Base-by-base conservation (phyloP, 2,329 filamentous ascomycete species). In the Apiospora phragmitis region DNA sequence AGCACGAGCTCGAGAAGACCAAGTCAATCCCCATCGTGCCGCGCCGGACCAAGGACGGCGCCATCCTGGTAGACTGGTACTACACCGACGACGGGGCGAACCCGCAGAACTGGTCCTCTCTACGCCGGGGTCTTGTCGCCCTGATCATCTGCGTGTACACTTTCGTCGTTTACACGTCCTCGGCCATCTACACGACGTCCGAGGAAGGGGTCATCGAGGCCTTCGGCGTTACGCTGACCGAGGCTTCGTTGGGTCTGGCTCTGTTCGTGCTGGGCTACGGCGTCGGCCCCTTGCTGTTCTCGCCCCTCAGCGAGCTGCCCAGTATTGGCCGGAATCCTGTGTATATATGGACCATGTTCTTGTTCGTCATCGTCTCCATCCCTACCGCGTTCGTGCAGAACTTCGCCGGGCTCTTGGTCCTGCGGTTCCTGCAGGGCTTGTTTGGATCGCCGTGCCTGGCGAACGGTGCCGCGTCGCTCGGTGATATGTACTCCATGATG, bases 291-390 rank as follows among this genome's bases (percentile, higher is more conserved):
- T 77, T 90, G 70, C 72, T 91, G 42, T 90, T 86, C 78, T 86
- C 85, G 1, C 89, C 89, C 0, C 75, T 91, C 51, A 85, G 82
- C 62, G 90, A 92, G 77, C 85, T 91, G 21, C 88, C 89, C 0
- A 72, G 81, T 35, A 83, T 91, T 69, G 89, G 89, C 2, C 83
- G 89, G 1, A 91, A 88, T 70, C 83, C 85, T 1, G 84, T 87
- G 0, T 91, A 90, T 74, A 84, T 90, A 41, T 76, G 87, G 71
- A 87, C 88, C 0, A 85, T 90, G 70, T 81, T 82, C n/a, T 80
- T 89, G 35, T 91, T 90, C 74, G 84, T 89, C 43, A 81, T 90
- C 11, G 78, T 91, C 0, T 83, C 83, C 14, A 80, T 91, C 0
- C 86, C 88, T 0, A 84, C 86, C 0, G 86, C 87, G 0, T 76